Evolutionary conservation across 2,329 filamentous ascomycete species (phyloP).

Genomic region (Alternaria infectoria): DNA sequence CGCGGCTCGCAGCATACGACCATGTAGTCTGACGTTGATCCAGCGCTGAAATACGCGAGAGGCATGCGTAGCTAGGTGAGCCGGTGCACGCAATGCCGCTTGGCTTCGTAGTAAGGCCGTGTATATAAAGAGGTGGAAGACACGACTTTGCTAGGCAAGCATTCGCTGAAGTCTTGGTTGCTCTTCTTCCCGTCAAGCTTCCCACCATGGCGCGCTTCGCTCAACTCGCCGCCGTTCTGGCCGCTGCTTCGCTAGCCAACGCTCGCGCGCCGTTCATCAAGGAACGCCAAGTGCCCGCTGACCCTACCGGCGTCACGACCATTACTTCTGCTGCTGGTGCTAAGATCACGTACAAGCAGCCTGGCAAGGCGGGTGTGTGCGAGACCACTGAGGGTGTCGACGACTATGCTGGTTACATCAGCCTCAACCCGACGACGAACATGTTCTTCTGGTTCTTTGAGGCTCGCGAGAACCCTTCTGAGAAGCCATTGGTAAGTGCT

Average conservation of each 20-base stretch:
- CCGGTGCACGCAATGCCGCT: neutral
- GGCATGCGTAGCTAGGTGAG: neutral
- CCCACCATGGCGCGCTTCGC: constrained; percentile 31
- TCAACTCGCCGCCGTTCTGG: constrained; percentile 29
- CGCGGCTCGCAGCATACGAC: neutral
- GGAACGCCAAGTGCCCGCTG: constrained; percentile 38
- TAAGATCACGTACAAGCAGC: constrained; percentile 44
- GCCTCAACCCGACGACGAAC: constrained; percentile 43
- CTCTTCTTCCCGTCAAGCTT: constrained; percentile 16
- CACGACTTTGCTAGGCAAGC: constrained; percentile 1
- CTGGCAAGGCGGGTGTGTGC: constrained; percentile 52
- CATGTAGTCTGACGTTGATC: neutral
- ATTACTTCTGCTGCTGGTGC: constrained; percentile 45
- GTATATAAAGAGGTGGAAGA: constrained; percentile 13
- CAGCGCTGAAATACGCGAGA: neutral
- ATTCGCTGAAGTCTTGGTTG: constrained; percentile 3
- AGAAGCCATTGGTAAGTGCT: constrained; percentile 32
- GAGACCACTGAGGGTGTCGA: constrained; percentile 47
- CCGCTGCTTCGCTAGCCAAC: constrained; percentile 21
- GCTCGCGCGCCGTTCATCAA: constrained; percentile 34
- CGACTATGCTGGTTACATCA: constrained; percentile 48
- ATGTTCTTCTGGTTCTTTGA: constrained; percentile 59
- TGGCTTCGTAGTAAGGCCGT: neutral
- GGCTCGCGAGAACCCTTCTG: constrained; percentile 51
- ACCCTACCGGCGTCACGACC: constrained; percentile 39